phyloP scores from a whole-genome alignment of 75 land plant species.

The Larix kaempferi region DNA sequence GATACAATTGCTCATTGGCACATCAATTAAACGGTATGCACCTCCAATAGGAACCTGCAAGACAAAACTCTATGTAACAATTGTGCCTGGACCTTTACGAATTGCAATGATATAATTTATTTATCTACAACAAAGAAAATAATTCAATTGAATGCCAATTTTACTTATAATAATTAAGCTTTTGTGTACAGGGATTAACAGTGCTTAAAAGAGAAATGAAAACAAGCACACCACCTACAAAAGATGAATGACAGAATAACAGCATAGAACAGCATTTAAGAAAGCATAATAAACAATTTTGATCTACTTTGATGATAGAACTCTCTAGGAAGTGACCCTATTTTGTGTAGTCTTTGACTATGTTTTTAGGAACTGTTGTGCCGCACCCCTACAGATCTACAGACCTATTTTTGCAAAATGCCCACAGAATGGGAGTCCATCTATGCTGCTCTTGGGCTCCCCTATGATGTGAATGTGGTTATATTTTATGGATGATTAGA shows the following conservation, averaged over 20 bases:
- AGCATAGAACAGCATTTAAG: background rate
- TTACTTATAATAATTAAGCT: background rate
- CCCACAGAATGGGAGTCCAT: too few species aligned
- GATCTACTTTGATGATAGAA: too few species aligned
- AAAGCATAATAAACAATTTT: too few species aligned
- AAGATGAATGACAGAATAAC: background rate
- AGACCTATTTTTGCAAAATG: too few species aligned
- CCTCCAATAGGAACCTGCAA: constrained; percentile 90
- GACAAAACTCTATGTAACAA: background rate
- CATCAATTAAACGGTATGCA: constrained; percentile 85
- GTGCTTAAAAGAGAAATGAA: background rate
- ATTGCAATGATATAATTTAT: background rate
- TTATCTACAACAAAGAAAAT: background rate
- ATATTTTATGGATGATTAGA: too few species aligned
- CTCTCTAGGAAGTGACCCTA: background rate
- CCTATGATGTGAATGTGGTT: too few species aligned
- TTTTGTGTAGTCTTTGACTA: background rate
- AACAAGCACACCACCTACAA: background rate
- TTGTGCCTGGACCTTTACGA: background rate
- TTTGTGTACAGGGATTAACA: background rate
- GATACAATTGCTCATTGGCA: constrained; percentile 98
- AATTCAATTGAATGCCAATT: background rate
- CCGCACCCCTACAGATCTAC: too few species aligned
- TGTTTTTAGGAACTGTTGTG: background rate
- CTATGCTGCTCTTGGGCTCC: too few species aligned